These are phyloP conservation scores for Begonia masoniana DNA, from an alignment of 306 rosid species.

Conservation along the genomic window DNA sequence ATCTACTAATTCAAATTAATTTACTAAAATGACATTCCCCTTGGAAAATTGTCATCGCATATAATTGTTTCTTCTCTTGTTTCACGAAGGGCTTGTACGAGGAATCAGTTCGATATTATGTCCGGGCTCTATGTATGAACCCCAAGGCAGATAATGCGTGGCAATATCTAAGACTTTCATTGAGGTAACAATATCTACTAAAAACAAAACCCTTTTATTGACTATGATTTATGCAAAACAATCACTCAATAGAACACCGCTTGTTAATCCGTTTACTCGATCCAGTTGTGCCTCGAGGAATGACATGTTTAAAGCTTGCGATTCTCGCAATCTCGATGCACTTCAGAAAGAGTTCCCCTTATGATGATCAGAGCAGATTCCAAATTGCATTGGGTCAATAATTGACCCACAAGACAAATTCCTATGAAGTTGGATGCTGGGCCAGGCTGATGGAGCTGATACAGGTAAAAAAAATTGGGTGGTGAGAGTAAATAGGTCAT, in stretches of 20 bases:
- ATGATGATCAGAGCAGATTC: constrained; percentile 12
- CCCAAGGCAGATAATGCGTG: constrained; percentile 98
- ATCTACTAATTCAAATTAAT: not conserved
- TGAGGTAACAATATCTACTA: constrained; percentile 35
- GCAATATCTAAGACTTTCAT: constrained; percentile 90
- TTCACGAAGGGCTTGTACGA: constrained; percentile 65
- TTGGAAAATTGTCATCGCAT: too few relatives aligned
- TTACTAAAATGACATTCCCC: not conserved
- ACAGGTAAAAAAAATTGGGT: too few relatives aligned
- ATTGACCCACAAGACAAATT: not conserved
- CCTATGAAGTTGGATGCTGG: too few relatives aligned
- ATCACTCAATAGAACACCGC: too few relatives aligned
- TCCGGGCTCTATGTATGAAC: constrained; percentile 93
- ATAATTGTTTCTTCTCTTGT: constrained; percentile 1
- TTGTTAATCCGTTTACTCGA: constrained; percentile 5
- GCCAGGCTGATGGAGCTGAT: too few relatives aligned
- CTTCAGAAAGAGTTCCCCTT: constrained; percentile 95
- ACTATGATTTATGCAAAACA: too few relatives aligned
- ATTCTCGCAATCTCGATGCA: constrained; percentile 73
- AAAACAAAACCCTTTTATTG: too few relatives aligned
- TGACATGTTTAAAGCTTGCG: constrained; percentile 94
- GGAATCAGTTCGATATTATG: constrained; percentile 84
- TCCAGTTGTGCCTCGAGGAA: constrained; percentile 92
- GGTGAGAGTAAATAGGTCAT: too few relatives aligned
- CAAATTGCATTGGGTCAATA: constrained; percentile 5